A percentile compares a stretch with the other conserved stretches of the same genome.
These are phyloP conservation scores for Kluyveromyces lactis DNA, from an alignment of 805 yeast genomes.

Conservation along the genomic window DNA sequence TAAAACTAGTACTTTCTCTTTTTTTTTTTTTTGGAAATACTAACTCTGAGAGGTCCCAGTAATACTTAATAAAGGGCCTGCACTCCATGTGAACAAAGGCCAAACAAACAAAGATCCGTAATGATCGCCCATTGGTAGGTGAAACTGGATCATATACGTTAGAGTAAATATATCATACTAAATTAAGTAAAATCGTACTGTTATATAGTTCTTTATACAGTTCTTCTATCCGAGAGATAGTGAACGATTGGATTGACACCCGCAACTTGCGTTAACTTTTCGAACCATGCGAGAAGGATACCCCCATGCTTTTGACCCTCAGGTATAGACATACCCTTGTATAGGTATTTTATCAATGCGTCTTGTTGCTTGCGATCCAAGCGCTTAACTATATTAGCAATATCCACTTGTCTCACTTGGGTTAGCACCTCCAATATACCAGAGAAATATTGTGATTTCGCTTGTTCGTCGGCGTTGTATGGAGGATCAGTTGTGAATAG, in stretches of 20 bases:
- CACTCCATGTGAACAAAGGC: too few species aligned
- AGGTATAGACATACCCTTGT: constrained; percentile 72
- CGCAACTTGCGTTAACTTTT: constrained; percentile 71
- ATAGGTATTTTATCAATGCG: constrained; percentile 72
- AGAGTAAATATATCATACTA: too few species aligned
- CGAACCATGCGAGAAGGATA: constrained; percentile 81
- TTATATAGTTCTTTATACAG: constrained; percentile 37
- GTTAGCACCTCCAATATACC: constrained; percentile 65
- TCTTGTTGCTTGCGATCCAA: constrained; percentile 64
- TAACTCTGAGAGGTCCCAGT: too few species aligned
- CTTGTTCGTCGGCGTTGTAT: constrained; percentile 59
- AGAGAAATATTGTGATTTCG: constrained; percentile 36
- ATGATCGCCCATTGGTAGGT: too few species aligned
- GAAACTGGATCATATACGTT: too few species aligned
- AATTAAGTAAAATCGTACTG: too few species aligned
- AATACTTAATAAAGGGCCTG: too few species aligned
- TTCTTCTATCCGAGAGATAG: constrained; percentile 77
- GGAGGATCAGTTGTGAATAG: constrained; percentile 69
- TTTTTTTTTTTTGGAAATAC: too few species aligned
- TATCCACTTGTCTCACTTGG: constrained; percentile 59
- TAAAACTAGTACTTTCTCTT: too few species aligned
- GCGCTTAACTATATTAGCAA: constrained; percentile 48
- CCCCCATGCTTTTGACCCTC: constrained; percentile 85
- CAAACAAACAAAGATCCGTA: too few species aligned
- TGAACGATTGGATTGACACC: constrained; percentile 89